phyloP scores from a whole-genome alignment of 352 stramenopile species.

The Aphanomyces astaci region DNA sequence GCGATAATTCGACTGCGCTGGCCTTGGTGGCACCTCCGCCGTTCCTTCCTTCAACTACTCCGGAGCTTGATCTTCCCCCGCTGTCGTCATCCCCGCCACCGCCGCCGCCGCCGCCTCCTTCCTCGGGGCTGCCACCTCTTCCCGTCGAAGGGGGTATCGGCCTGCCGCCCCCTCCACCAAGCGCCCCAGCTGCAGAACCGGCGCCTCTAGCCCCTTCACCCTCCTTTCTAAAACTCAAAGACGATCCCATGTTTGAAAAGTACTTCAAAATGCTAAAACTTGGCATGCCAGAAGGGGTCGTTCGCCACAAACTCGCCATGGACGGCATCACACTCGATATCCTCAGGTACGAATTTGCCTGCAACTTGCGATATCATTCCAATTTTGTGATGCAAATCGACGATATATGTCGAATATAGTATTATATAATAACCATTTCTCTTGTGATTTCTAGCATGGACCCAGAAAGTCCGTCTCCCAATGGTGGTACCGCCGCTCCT shows the following conservation, averaged over 20 bases:
- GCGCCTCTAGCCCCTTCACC: constrained; percentile 19
- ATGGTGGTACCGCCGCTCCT: constrained; percentile 26
- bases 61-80: too few species aligned
- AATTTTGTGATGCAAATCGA: too few species aligned
- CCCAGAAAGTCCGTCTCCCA: constrained; percentile 63
- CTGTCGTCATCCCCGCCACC: constrained; percentile 21
- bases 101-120: constrained; percentile 18
- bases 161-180: constrained; percentile 40
- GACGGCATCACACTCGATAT: constrained; percentile 66
- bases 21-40: neutral
- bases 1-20: neutral
- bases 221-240: constrained; percentile 62
- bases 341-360: constrained; percentile 40
- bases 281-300: constrained; percentile 64
- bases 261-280: constrained; percentile 84
- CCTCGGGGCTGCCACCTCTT: constrained; percentile 25
- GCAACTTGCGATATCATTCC: too few species aligned
- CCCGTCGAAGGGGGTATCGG: constrained; percentile 32
- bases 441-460: constrained; percentile 80
- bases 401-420: too few species aligned
- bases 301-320: constrained; percentile 76
- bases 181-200: constrained; percentile 19
- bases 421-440: too few species aligned
- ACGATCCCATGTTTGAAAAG: constrained; percentile 71
- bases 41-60: too few species aligned